Evolutionary conservation across 2,329 filamentous ascomycete species (phyloP).

Genomic region (Uncinocarpus reesii): DNA sequence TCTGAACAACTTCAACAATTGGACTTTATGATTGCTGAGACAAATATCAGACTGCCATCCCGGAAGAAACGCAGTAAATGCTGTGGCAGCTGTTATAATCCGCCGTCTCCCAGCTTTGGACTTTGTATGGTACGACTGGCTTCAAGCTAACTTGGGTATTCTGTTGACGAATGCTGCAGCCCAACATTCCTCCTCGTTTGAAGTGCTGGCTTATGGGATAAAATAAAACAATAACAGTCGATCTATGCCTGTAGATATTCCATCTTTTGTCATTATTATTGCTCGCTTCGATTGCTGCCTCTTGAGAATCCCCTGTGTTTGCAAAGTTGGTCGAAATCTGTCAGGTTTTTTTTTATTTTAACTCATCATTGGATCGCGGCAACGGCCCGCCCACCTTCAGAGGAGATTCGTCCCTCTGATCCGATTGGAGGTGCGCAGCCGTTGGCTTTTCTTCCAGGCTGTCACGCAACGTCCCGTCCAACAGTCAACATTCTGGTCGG

Average conservation of each 20-base stretch:
- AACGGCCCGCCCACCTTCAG: slow-evolving; percentile 10
- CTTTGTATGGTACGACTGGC: too few relatives aligned
- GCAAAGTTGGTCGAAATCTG: neutral
- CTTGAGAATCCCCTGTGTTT: neutral
- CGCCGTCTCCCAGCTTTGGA: too few relatives aligned
- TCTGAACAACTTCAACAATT: neutral
- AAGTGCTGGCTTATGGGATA: too few relatives aligned
- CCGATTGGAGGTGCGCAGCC: slow-evolving; percentile 13
- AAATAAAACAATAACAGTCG: too few relatives aligned
- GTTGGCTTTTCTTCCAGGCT: slow-evolving; percentile 3
- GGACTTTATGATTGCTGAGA: too few relatives aligned
- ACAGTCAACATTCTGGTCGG: neutral
- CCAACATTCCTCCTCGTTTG: too few relatives aligned
- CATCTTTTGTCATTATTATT: neutral
- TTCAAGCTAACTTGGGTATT: too few relatives aligned
- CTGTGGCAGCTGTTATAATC: too few relatives aligned
- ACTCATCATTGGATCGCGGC: slow-evolving; percentile 10
- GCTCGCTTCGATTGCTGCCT: neutral
- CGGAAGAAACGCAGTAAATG: too few relatives aligned
- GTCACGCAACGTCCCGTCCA: slow-evolving; percentile 9
- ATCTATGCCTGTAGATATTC: neutral
- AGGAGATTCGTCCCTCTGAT: slow-evolving; percentile 6
- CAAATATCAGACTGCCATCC: too few relatives aligned
- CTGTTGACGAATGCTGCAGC: too few relatives aligned
- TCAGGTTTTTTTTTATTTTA: neutral